Base-by-base conservation (phyloP, 2,329 filamentous ascomycete genomes). In the Orbilia quercus region DNA sequence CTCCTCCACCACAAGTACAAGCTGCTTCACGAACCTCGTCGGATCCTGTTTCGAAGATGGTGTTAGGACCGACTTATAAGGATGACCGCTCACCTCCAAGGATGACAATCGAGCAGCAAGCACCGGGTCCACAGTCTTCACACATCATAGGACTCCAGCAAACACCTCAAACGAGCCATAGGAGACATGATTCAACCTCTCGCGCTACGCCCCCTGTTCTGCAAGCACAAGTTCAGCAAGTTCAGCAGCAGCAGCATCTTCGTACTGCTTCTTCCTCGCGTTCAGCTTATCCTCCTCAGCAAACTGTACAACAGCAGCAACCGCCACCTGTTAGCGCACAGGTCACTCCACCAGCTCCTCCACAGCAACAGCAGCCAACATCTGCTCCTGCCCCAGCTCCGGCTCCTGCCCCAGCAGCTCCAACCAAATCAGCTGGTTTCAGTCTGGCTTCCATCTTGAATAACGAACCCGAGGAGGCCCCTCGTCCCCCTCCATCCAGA, bases 171-270 rank as follows among this genome's bases (percentile, higher is more conserved):
- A 2, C 65, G 20, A 54, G 60, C 18, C 70, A 72, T 45, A 67
- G 75, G 63, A 42, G 51, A 12, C 75, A 73, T 12, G 65, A 73
- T 31, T 73, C 75, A n/a, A 34, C 38, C 4, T 40, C 50, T 23
- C 67, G 59, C 9, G 53, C 31, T 23, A 54, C 67, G 1, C 59
- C 67, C 16, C 51, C 58, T 28, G 45, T 44, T 11, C 51, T 71
- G 23, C 59, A 36, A 54, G 28, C 18, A 31, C 60, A 67, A 38
- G 22, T 28, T 3, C 63, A 60, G 36, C 60, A 67, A 38, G 22
- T 28, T 3, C 63, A 60, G 36, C 71, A 72, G 51, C 62, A 75
- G 53, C 62, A 63, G 44, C 58, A 63, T 20, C 64, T 75, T 51
- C 58, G 44, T 14, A 48, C 28, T 54, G 28, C 48, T 1, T 44